These are phyloP conservation scores for Alternaria conjuncta DNA, from an alignment of 2,329 filamentous ascomycete species.

Conservation along the genomic window DNA sequence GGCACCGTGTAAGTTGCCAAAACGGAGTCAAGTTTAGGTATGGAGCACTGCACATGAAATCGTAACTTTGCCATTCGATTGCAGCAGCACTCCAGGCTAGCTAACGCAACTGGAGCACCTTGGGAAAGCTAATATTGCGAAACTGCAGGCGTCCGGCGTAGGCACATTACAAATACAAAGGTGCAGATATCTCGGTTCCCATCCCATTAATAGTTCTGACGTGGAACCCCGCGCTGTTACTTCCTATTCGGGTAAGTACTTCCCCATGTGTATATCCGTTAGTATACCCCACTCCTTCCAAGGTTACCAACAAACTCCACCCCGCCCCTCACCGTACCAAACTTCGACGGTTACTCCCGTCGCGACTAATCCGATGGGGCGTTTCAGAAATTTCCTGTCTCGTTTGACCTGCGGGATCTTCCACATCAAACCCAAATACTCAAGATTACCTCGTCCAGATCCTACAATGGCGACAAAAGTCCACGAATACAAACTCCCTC, in stretches of 20 bases:
- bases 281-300: neutral
- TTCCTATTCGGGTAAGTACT: constrained; percentile 7
- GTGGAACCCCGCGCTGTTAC: constrained; percentile 8
- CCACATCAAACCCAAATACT: neutral
- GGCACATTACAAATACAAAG: neutral
- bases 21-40: neutral
- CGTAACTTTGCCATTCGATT: neutral
- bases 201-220: constrained; percentile 3
- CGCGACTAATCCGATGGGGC: neutral
- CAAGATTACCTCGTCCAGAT: neutral
- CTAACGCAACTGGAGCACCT: neutral
- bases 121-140: neutral
- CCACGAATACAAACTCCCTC: constrained; percentile 29
- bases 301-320: neutral
- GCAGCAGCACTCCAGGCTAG: neutral
- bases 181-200: neutral
- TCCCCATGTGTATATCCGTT: neutral
- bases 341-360: neutral
- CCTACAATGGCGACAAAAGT: constrained; percentile 17
- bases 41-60: neutral
- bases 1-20: neutral
- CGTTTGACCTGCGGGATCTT: neutral
- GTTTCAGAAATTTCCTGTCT: neutral
- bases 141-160: neutral
- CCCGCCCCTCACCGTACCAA: neutral